phyloP scores from a whole-genome alignment of 2,329 filamentous ascomycete species.

The Colletotrichum eremochloae region DNA sequence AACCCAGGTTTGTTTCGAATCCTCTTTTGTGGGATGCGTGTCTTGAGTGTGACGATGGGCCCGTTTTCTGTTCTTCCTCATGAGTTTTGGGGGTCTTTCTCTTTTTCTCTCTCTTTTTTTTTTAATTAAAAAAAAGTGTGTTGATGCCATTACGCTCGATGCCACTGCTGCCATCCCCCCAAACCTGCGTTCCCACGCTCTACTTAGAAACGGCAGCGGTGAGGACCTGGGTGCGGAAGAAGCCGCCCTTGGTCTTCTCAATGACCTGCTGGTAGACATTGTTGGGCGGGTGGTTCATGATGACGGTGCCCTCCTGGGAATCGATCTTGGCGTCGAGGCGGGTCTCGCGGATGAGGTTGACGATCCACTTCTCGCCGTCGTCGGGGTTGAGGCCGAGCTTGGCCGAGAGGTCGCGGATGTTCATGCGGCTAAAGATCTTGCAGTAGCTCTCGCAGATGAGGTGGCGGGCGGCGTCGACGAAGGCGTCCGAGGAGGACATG shows the following conservation, averaged over 20 bases:
- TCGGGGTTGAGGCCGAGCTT: conserved; percentile 92
- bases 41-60: not conserved
- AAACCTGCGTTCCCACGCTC: conserved; percentile 12
- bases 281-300: conserved; percentile 99
- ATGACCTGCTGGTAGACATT: conserved; percentile 99
- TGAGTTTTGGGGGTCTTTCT: not conserved
- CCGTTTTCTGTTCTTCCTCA: not conserved
- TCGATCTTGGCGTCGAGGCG: conserved; percentile 99
- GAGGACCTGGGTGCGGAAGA: conserved; percentile 97
- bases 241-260: conserved; percentile 97
- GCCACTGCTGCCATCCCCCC: conserved; percentile 11
- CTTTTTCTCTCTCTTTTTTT: not conserved
- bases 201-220: conserved; percentile 74
- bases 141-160: conserved; percentile 18
- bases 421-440: conserved; percentile 99
- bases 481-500: conserved; percentile 83
- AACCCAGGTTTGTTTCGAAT: not conserved
- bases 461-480: conserved; percentile 94
- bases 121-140: not conserved
- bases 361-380: conserved; percentile 99
- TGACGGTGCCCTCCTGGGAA: conserved; percentile 97
- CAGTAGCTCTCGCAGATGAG: conserved; percentile 99
- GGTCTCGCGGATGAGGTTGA: conserved; percentile 98
- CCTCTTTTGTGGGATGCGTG: not conserved
- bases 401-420: conserved; percentile 95